phyloP scores from a whole-genome alignment of 1,139 yeast genomes.

The Saccharomyces hybrid region DNA sequence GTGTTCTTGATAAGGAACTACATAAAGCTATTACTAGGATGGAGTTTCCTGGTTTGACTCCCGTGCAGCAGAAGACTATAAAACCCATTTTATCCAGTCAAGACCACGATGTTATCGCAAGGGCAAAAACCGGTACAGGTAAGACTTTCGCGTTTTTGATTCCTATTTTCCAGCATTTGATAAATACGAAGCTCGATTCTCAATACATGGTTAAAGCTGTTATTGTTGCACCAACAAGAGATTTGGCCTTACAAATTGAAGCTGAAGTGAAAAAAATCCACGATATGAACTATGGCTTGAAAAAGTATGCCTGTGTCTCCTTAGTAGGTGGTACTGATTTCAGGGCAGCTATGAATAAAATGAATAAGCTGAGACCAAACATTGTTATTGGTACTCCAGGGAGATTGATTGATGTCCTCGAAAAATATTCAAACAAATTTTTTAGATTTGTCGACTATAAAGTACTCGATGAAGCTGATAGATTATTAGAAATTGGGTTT shows the following conservation, averaged over 20 bases:
- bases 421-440: slow-evolving; percentile 41
- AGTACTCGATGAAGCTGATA: slow-evolving; percentile 86
- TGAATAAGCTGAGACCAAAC: slow-evolving; percentile 33
- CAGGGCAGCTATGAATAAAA: slow-evolving; percentile 33
- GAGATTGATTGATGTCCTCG: slow-evolving; percentile 58
- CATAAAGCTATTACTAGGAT: slow-evolving; percentile 37
- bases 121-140: slow-evolving; percentile 96
- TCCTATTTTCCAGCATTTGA: slow-evolving; percentile 60
- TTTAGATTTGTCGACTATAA: slow-evolving; percentile 54
- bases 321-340: slow-evolving; percentile 48
- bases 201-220: slow-evolving; percentile 44
- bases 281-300: slow-evolving; percentile 27
- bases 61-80: slow-evolving; percentile 71
- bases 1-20: slow-evolving; percentile 18
- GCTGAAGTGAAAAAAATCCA: slow-evolving; percentile 50
- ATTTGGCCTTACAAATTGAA: slow-evolving; percentile 78
- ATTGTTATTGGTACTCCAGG: slow-evolving; percentile 91
- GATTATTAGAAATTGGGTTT: slow-evolving; percentile 72
- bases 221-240: slow-evolving; percentile 86
- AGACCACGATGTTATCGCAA: slow-evolving; percentile 61
- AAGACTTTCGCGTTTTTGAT: slow-evolving; percentile 84
- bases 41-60: slow-evolving; percentile 50
- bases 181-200: slow-evolving; percentile 29
- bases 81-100: slow-evolving; percentile 54
- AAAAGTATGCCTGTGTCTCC: slow-evolving; percentile 34